Percentiles rank a stretch among this genome's conserved stretches.
Conservation (phyloP, 257 asterid genomes). For the Solanum pimpinellifolium region DNA sequence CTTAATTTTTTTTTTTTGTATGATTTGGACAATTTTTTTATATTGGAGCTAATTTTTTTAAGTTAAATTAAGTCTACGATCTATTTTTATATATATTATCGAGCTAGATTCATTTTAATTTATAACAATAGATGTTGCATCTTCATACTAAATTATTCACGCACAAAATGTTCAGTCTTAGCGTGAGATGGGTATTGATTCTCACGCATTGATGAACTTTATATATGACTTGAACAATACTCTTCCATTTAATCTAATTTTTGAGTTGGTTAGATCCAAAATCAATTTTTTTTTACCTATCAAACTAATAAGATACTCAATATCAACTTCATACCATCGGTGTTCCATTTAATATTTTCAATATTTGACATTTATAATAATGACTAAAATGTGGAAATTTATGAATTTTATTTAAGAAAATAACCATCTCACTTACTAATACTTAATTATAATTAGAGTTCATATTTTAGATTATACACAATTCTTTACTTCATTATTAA, state of each 20-base stretch:
- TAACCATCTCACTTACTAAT: background rate
- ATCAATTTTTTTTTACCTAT: background rate
- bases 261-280: background rate
- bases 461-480: background rate
- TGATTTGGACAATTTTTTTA: background rate
- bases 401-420: background rate
- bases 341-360: no score
- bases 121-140: no score
- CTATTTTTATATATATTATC: no score
- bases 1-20: no score
- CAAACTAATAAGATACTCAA: background rate
- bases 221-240: no score
- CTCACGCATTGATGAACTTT: no score
- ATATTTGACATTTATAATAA: no score
- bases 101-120: background rate
- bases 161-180: no score
- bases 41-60: no score
- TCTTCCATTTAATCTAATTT: background rate
- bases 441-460: background rate
- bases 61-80: no score
- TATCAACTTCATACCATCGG: background rate
- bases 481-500: background rate
- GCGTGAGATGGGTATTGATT: background rate
- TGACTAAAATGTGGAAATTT: background rate
- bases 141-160: background rate